Conservation (phyloP, 306 rosid genomes). For the Ceratonia siliqua region DNA sequence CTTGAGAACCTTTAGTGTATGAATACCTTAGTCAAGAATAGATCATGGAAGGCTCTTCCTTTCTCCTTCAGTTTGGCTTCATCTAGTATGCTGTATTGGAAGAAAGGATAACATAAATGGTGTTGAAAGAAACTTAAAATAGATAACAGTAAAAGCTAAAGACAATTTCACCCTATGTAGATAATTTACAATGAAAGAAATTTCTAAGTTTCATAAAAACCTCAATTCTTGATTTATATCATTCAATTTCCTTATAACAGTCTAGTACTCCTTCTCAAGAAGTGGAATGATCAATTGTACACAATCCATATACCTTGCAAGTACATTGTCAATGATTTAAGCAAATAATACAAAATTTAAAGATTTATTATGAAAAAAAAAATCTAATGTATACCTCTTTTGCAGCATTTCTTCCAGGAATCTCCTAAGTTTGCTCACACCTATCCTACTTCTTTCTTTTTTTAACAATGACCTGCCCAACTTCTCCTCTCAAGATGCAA, state of each 20-base stretch:
- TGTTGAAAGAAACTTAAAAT: constrained; percentile 7
- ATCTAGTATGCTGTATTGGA: constrained; percentile 73
- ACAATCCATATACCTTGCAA: constrained; percentile 83
- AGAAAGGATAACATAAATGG: constrained; percentile 24
- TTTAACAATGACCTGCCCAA: constrained; percentile 75
- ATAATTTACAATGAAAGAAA: background rate
- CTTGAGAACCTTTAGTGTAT: background rate
- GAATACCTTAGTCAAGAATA: constrained; percentile 92
- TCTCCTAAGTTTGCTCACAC: constrained; percentile 83
- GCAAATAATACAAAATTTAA: constrained; percentile 23
- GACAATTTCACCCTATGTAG: constrained; percentile 10
- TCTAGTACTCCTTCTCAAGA: constrained; percentile 91
- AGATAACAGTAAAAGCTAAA: background rate
- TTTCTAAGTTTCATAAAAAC: constrained; percentile 43
- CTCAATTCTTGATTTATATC: constrained; percentile 89
- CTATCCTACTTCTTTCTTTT: constrained; percentile 86
- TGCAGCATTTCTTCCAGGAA: constrained; percentile 88
- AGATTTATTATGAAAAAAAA: constrained; percentile 14
- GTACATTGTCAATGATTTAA: constrained; percentile 38
- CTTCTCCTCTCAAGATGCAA: constrained; percentile 78
- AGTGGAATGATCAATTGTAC: constrained; percentile 93
- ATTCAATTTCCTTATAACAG: constrained; percentile 67
- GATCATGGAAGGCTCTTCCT: constrained; percentile 90
- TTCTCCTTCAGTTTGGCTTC: constrained; percentile 94
- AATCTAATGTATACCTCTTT: constrained; percentile 55